These are phyloP conservation scores for Galerina sulciceps DNA, from an alignment of 768 basidiomycete genomes.

Conservation along the genomic window DNA sequence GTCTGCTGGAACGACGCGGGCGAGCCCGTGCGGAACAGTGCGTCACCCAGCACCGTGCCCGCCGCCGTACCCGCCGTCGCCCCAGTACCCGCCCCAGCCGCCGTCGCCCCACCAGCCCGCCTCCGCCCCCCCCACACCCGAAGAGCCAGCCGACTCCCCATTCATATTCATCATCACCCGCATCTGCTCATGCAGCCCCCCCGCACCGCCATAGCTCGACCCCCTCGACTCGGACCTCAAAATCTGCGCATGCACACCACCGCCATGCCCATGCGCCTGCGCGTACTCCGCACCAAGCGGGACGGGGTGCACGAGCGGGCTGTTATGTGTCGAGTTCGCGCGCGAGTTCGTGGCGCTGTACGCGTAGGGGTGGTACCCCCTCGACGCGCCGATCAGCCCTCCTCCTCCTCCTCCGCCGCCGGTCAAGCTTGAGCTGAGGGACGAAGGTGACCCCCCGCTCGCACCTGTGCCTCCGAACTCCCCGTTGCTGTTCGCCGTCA, in stretches of 20 bases:
- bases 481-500: constrained; percentile 48
- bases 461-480: constrained; percentile 16
- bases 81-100: background rate
- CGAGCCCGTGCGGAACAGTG: constrained; percentile 45
- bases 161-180: constrained; percentile 43
- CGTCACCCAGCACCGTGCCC: constrained; percentile 28
- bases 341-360: constrained; percentile 41
- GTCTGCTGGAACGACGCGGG: constrained; percentile 43
- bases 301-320: constrained; percentile 45
- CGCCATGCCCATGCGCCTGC: background rate
- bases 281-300: constrained; percentile 33
- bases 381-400: constrained; percentile 29
- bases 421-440: constrained; percentile 20
- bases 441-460: constrained; percentile 19
- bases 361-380: constrained; percentile 65
- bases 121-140: constrained; percentile 13
- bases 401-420: constrained; percentile 37
- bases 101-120: constrained; percentile 18
- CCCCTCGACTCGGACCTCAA: constrained; percentile 43
- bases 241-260: constrained; percentile 12
- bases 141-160: constrained; percentile 7
- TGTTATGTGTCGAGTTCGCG: constrained; percentile 47
- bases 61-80: constrained; percentile 3
- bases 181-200: constrained; percentile 48
- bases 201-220: constrained; percentile 36